phyloP scores from a whole-genome alignment of 164 flowering plant genomes.

The Tetrastigma voinierianum region DNA sequence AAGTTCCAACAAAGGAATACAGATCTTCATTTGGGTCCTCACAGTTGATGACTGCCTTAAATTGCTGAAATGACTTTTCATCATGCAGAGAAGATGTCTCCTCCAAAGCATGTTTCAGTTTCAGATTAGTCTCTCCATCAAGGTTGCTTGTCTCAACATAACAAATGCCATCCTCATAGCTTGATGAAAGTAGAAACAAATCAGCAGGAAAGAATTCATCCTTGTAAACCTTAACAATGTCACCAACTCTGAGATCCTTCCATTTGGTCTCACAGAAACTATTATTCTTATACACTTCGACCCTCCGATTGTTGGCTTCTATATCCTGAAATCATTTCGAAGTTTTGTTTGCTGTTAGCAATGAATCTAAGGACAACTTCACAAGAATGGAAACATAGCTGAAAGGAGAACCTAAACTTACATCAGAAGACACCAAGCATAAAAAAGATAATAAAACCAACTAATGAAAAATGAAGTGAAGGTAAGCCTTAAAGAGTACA shows the following conservation, averaged over 20 bases:
- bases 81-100: conserved; percentile 47
- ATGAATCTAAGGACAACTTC: neutral
- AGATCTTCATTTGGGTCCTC: conserved; percentile 93
- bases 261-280: conserved; percentile 49
- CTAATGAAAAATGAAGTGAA: neutral
- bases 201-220: conserved; percentile 88
- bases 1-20: conserved; percentile 73
- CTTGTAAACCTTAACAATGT: conserved; percentile 66
- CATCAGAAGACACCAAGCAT: neutral
- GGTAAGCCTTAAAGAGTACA: neutral
- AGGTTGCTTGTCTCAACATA: conserved; percentile 90
- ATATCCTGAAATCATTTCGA: conserved; percentile 51
- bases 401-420: neutral
- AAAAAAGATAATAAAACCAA: neutral
- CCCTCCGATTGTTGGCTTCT: conserved; percentile 73
- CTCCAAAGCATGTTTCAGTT: conserved; percentile 67
- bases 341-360: neutral
- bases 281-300: conserved; percentile 33
- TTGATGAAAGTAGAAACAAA: conserved; percentile 73
- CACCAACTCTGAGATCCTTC: conserved; percentile 75
- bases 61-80: conserved; percentile 44
- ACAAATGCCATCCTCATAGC: conserved; percentile 77
- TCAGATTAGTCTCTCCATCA: conserved; percentile 90
- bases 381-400: neutral
- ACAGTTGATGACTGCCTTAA: conserved; percentile 65